phyloP scores from a whole-genome alignment of 1,284 basidiomycete genomes.

The Malassezia psittaci region DNA sequence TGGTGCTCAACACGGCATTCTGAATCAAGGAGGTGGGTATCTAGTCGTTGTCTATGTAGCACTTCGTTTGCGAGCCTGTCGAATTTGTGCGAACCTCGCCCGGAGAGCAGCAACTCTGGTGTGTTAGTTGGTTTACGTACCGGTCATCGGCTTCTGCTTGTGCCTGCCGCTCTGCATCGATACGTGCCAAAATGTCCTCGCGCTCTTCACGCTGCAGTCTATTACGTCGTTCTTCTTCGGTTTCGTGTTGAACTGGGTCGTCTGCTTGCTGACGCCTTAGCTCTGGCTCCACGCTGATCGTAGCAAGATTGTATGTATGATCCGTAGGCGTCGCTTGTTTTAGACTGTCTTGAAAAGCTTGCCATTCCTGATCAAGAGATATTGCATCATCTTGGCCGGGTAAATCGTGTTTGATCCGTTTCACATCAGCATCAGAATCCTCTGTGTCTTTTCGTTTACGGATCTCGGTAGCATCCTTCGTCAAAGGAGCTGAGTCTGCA shows the following conservation, averaged over 20 bases:
- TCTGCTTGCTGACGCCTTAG: conserved; percentile 7
- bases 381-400: background rate
- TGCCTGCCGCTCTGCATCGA: conserved; percentile 33
- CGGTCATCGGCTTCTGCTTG: conserved; percentile 36
- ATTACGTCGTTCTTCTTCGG: conserved; percentile 12
- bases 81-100: conserved; percentile 9
- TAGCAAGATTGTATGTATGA: conserved; percentile 17
- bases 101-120: conserved; percentile 5
- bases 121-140: conserved; percentile 13
- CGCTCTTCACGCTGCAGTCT: conserved; percentile 25
- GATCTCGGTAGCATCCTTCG: background rate
- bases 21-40: background rate
- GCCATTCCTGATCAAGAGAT: conserved; percentile 29
- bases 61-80: background rate
- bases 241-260: background rate
- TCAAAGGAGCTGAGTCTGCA: background rate
- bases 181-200: conserved; percentile 29
- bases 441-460: conserved; percentile 10
- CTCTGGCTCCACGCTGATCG: conserved; percentile 27
- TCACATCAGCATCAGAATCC: background rate
- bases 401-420: conserved; percentile 1
- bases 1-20: background rate
- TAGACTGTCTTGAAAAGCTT: conserved; percentile 27
- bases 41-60: background rate
- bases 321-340: background rate